These are phyloP conservation scores for Zea luxurians DNA, from an alignment of 176 grass and related monocot genomes.

Conservation along the genomic window DNA sequence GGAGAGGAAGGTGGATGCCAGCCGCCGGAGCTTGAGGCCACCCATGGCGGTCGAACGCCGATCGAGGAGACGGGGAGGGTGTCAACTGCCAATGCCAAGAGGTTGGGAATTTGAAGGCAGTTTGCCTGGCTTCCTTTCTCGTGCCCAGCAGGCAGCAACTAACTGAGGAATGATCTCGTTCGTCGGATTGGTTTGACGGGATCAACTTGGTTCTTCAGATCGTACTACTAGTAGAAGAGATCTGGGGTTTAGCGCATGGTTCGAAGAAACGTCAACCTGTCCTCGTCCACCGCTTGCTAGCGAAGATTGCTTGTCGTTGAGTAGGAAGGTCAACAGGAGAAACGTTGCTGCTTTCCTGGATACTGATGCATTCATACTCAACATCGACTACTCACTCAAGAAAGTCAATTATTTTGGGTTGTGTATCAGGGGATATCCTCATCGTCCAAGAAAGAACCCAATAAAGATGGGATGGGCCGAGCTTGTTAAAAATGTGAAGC, in stretches of 20 bases:
- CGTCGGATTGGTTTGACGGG: conserved; percentile 22
- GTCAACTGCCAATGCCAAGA: neutral
- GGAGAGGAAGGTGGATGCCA: conserved; percentile 58
- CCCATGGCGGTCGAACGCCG: conserved; percentile 46
- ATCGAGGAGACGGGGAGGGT: neutral
- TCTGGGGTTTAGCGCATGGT: neutral
- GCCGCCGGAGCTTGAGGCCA: conserved; percentile 55
- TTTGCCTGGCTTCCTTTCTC: neutral
- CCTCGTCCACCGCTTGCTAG: neutral
- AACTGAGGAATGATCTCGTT: neutral
- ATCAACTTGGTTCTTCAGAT: neutral
- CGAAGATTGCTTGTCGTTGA: neutral
- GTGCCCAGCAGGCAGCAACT: too few relatives aligned
- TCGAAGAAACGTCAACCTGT: conserved; percentile 22
- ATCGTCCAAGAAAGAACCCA: too few relatives aligned
- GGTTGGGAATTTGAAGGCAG: neutral
- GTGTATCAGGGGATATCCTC: too few relatives aligned
- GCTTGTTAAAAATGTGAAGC: too few relatives aligned
- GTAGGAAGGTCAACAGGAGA: neutral
- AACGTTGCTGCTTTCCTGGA: neutral
- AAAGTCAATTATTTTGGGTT: too few relatives aligned
- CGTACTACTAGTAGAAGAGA: neutral
- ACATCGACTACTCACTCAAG: neutral
- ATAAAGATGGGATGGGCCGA: too few relatives aligned
- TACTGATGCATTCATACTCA: neutral